phyloP scores from a whole-genome alignment of 306 rosid genomes.

The Fagus crenata region DNA sequence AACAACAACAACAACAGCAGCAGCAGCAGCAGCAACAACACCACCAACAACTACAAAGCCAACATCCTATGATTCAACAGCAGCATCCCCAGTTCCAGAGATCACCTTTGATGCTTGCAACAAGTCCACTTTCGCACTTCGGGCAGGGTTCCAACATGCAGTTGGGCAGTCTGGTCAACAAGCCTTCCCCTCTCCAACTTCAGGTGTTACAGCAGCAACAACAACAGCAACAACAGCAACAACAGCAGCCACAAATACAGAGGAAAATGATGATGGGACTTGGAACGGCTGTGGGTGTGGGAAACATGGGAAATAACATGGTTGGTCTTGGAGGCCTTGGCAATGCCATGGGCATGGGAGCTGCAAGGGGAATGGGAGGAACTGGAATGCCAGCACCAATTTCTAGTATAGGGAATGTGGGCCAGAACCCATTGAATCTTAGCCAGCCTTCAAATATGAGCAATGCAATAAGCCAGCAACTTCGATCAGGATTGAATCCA shows the following conservation, averaged over 20 bases:
- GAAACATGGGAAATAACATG: slow-evolving; percentile 63
- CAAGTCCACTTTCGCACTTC: slow-evolving; percentile 68
- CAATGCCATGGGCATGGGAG: slow-evolving; percentile 70
- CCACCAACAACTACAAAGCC: slow-evolving; percentile 63
- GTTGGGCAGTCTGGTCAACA: slow-evolving; percentile 69
- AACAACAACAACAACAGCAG: slow-evolving; percentile 34
- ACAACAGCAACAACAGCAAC: slow-evolving; percentile 51
- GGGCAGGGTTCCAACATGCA: slow-evolving; percentile 76
- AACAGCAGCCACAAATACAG: slow-evolving; percentile 67
- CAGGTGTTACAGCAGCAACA: slow-evolving; percentile 65
- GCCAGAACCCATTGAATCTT: slow-evolving; percentile 70
- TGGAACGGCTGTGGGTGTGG: slow-evolving; percentile 64
- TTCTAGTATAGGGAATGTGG: slow-evolving; percentile 75
- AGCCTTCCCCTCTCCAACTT: slow-evolving; percentile 54
- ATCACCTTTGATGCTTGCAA: slow-evolving; percentile 62
- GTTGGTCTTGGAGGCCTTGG: slow-evolving; percentile 74
- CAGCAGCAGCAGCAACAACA: slow-evolving; percentile 45
- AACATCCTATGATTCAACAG: slow-evolving; percentile 62
- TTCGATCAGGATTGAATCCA: slow-evolving; percentile 45
- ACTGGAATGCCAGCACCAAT: slow-evolving; percentile 79
- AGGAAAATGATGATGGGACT: slow-evolving; percentile 88
- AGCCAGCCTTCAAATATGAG: slow-evolving; percentile 55
- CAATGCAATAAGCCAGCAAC: slow-evolving; percentile 58
- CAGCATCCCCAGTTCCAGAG: slow-evolving; percentile 81
- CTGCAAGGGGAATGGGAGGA: slow-evolving; percentile 75